phyloP scores from a whole-genome alignment of 2,329 filamentous ascomycete genomes.

The Emergomyces orientalis region DNA sequence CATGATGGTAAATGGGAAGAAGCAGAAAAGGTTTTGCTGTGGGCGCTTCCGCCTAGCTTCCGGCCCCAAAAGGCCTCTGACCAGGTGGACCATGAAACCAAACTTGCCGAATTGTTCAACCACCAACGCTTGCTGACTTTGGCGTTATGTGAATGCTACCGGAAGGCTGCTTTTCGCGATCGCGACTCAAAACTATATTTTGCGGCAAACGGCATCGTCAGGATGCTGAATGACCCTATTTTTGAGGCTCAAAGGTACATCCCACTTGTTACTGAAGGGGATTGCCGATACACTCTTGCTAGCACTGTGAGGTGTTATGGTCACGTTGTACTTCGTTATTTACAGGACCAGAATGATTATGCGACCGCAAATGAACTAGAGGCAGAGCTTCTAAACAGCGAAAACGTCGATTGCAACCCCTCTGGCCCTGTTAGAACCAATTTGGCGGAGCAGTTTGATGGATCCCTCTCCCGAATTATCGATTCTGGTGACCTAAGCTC shows the following conservation, averaged over 20 bases:
- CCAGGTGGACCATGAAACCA: neutral
- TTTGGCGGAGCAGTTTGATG: neutral
- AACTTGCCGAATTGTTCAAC: neutral
- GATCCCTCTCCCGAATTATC: neutral
- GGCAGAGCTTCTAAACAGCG: neutral
- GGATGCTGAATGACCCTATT: constrained; percentile 1
- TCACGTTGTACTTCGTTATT: neutral
- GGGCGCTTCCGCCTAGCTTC: constrained; percentile 5
- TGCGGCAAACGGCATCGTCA: constrained; percentile 7
- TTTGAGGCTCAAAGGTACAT: neutral
- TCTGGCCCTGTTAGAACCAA: neutral
- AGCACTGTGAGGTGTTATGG: constrained; percentile 7
- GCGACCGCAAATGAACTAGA: neutral
- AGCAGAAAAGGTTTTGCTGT: constrained; percentile 7
- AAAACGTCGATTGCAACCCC: neutral
- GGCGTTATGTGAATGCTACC: constrained; percentile 11
- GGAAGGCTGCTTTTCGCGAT: constrained; percentile 2
- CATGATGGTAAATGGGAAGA: constrained; percentile 7
- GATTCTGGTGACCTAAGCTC: constrained; percentile 5
- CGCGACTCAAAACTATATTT: constrained; percentile 5
- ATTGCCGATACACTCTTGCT: constrained; percentile 2
- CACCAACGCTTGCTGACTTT: constrained; percentile 7
- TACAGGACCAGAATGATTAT: neutral
- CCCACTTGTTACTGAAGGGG: neutral
- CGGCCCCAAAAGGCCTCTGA: neutral